Base-by-base conservation (phyloP, 805 yeast genomes). In the Yarrowia bubula region DNA sequence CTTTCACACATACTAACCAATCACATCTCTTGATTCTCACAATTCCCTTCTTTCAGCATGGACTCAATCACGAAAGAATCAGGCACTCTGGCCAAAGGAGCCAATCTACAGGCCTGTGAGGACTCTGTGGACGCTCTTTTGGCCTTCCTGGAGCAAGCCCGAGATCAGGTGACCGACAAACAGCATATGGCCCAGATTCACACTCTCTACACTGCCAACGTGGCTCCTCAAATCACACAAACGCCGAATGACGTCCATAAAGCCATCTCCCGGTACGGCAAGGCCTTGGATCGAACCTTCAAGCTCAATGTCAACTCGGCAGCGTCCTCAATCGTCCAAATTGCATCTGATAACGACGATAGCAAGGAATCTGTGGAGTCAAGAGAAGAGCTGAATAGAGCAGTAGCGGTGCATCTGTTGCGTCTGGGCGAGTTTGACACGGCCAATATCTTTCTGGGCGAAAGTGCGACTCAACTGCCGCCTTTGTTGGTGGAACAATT, bases 381-480 rank as follows among this genome's bases (percentile, higher is more conserved):
- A 13, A 55, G 69, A 64, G 61, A 67, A 9, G 67, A 73, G 39
- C 74, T 82, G 18, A 76, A 80, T 38, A 71, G 72, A 15, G 84
- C 84, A 0, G 75, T 83, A 9, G 77, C 78, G 18, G 74, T 78
- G 65, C 86, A 83, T 69, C 71, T 83, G 18, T 71, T 80, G 10
- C 74, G 85, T n/a, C 78, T 77, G 64, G 84, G 83, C n/a, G 78
- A 81, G 63, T 74, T 79, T 11, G 74, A 73, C 4, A 72, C 77
- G 1, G 79, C 80, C 13, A 70, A 73, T 8, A 69, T 68, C 61
- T 69, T 67, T 70, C 71, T 58, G 67, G 67, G 72, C 65, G 78
- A 74, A 71, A 62, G 73, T 64, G 55, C 73, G 67, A 65, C 71
- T 75, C 62, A 72, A 72, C 60, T 72, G 67, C 55, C 79, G 72